Base-by-base conservation (phyloP, 1,284 basidiomycete genomes). In the Xanthoconium separans region DNA sequence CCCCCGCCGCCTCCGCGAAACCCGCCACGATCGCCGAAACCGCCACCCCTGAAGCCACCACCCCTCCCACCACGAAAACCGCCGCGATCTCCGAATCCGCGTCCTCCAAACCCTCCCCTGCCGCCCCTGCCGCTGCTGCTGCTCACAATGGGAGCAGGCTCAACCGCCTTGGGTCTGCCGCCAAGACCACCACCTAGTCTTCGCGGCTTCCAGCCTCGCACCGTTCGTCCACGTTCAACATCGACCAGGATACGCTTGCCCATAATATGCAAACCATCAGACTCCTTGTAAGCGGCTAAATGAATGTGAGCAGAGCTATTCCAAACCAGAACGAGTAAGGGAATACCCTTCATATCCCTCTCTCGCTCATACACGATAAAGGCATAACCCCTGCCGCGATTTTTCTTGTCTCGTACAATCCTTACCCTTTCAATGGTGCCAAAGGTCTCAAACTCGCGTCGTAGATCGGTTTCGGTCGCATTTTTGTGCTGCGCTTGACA, bases 291-390 rank as follows among this genome's bases (percentile, higher is more conserved):
- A 11, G 96, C 97, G 58, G 95, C 96, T 96, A 59, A 42, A 51
- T 51, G 41, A 34, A 56, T 42, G 53, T 59, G 54, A 59, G 62
- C 44, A 52, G 47, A 58, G 40, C 45, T 36, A 50, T 36, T 51
- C 51, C 43, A 46, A 56, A 59, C 44, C 11, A 57, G 50, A 50
- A 47, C 39, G 54, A 47, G 44, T 59, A 63, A 61, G 53, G 58
- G 66, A 64, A 11, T 52, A 94, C 94, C 92, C 84, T 98, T 98
- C 97, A 99, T 99, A 71, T 99, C 97, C 57, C 95, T 85, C 75
- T 99, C 97, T 27, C 95, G 84, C 71, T 99, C 97, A 65, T 94
- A 99, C 8, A 98, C 93, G 58, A 99, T 82, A 73, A 99, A 99
- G 16, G 96, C 97, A 72, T 98, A 99, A 18, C 95, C 94, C 60